A percentile compares a stretch with the other conserved stretches of the same genome.
Evolutionary conservation across 2,329 filamentous ascomycete species (phyloP).

Genomic region (Hansfordia pulvinata): DNA sequence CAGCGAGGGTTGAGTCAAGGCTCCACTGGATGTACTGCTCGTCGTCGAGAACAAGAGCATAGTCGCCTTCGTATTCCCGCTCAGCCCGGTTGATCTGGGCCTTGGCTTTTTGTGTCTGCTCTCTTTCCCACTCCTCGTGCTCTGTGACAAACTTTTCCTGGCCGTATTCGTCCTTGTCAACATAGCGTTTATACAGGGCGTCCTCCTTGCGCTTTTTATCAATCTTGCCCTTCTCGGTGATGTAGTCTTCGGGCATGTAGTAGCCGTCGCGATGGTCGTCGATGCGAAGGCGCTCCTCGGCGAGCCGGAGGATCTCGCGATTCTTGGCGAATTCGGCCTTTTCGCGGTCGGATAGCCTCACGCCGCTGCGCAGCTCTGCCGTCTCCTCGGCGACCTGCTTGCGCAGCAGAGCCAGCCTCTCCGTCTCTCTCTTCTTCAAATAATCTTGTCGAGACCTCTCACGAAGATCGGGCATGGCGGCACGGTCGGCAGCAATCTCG

Average conservation of each 20-base stretch:
- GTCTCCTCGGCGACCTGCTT: conserved; percentile 86
- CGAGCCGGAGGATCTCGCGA: conserved; percentile 64
- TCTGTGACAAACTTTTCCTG: conserved; percentile 86
- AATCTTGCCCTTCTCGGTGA: conserved; percentile 84
- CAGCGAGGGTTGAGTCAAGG: conserved; percentile 57
- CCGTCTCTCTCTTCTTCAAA: conserved; percentile 79
- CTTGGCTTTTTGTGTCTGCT: conserved; percentile 79
- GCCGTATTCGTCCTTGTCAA: conserved; percentile 76
- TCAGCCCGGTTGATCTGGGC: conserved; percentile 68
- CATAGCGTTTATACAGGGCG: conserved; percentile 78
- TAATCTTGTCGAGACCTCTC: conserved; percentile 84
- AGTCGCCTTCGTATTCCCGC: conserved; percentile 66
- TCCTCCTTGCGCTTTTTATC: conserved; percentile 80
- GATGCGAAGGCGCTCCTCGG: conserved; percentile 74
- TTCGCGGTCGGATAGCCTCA: conserved; percentile 61
- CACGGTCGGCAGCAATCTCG: conserved; percentile 51
- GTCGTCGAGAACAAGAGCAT: conserved; percentile 88
- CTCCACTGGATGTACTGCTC: conserved; percentile 78
- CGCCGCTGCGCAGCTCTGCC: conserved; percentile 65
- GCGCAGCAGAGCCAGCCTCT: conserved; percentile 72
- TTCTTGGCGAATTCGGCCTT: conserved; percentile 84
- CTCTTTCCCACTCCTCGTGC: conserved; percentile 89
- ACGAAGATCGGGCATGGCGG: conserved; percentile 68
- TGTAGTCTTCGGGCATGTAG: conserved; percentile 85
- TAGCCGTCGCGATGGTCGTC: conserved; percentile 91